A percentile compares a stretch with the other conserved stretches of the same genome.
Conservation (phyloP, 352 stramenopile species). For the Pythium monospermum region DNA sequence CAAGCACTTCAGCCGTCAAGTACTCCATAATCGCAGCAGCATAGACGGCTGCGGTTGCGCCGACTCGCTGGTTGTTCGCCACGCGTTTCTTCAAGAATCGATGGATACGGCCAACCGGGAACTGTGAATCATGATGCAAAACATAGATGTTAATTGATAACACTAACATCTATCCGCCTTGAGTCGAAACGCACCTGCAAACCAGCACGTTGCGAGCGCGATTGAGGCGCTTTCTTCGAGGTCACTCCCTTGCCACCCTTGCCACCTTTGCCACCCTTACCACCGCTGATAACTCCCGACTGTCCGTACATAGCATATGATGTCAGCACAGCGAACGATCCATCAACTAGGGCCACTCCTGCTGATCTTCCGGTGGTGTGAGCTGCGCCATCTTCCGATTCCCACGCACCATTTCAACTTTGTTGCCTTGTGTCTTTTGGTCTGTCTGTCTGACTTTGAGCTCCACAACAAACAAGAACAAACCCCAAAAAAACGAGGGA, state of each 20-base stretch:
- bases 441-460: slow-evolving; percentile 22
- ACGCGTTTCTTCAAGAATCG: slow-evolving; percentile 99
- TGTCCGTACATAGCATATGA: slow-evolving; percentile 23
- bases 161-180: no score
- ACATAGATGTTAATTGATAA: no score
- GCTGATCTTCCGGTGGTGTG: no score
- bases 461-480: slow-evolving; percentile 1
- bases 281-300: slow-evolving; percentile 87
- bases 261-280: slow-evolving; percentile 96
- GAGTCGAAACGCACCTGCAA: slow-evolving; percentile 88
- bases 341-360: background rate
- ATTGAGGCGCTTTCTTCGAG: slow-evolving; percentile 98
- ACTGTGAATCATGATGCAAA: slow-evolving; percentile 56
- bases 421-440: background rate
- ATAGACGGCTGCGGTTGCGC: slow-evolving; percentile 99
- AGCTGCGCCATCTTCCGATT: no score
- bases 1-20: slow-evolving; percentile 98
- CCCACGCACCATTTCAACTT: slow-evolving; percentile 8
- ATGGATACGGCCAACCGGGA: slow-evolving; percentile 99
- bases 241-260: slow-evolving; percentile 99
- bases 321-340: background rate
- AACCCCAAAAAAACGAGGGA: slow-evolving; percentile 17
- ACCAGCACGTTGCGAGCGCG: slow-evolving; percentile 96
- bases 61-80: slow-evolving; percentile 97
- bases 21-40: slow-evolving; percentile 99